Conservation (phyloP, 805 yeast species). For the Lipomyces oligophaga region DNA sequence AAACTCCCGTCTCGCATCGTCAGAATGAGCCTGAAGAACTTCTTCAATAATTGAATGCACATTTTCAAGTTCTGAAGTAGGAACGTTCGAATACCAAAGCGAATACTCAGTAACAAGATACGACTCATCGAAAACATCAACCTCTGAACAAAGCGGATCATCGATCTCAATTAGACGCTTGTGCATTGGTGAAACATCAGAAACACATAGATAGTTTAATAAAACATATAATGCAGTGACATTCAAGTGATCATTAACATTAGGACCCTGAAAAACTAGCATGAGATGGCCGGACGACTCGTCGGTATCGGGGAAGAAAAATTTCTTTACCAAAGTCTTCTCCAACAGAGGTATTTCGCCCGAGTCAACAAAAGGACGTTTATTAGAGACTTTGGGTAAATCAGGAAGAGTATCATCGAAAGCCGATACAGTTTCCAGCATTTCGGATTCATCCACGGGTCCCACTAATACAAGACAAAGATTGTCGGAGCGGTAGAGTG, state of each 20-base stretch:
- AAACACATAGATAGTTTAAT: conserved; percentile 68
- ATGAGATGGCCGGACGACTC: conserved; percentile 75
- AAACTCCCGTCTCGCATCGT: conserved; percentile 42
- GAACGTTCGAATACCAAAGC: conserved; percentile 49
- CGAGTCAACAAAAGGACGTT: conserved; percentile 70
- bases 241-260: conserved; percentile 46
- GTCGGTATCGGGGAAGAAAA: conserved; percentile 85
- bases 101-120: conserved; percentile 59
- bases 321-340: conserved; percentile 44
- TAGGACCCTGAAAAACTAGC: conserved; percentile 81
- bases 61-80: conserved; percentile 56
- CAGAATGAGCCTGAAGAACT: conserved; percentile 52
- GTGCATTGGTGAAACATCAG: conserved; percentile 71
- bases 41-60: conserved; percentile 51
- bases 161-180: conserved; percentile 72
- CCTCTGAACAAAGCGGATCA: conserved; percentile 72
- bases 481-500: conserved; percentile 76
- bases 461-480: conserved; percentile 83
- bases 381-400: conserved; percentile 3
- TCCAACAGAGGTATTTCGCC: conserved; percentile 43
- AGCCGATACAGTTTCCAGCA: conserved; percentile 53
- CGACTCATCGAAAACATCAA: conserved; percentile 70
- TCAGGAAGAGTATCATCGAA: conserved; percentile 58
- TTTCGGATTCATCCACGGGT: conserved; percentile 68
- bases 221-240: conserved; percentile 70